These are phyloP conservation scores for Cercospora sp. DNA, from an alignment of 2,329 filamentous ascomycete species.

Conservation along the genomic window DNA sequence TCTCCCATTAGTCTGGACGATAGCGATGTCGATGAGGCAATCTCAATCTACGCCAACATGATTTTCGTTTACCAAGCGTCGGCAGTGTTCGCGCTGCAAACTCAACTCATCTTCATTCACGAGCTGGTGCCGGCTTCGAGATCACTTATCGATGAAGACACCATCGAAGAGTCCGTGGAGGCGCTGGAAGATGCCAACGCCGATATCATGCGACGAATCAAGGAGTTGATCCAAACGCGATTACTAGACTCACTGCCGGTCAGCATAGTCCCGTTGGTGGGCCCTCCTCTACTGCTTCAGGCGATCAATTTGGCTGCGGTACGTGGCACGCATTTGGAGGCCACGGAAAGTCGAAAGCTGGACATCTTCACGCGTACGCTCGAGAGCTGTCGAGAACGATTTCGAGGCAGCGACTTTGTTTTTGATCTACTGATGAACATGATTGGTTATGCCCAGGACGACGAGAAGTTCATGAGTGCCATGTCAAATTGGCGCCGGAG, in stretches of 20 bases:
- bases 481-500: conserved; percentile 22
- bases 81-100: conserved; percentile 24
- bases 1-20: conserved; percentile 26
- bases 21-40: conserved; percentile 19
- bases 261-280: conserved; percentile 20
- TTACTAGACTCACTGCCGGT: conserved; percentile 24
- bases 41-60: conserved; percentile 27
- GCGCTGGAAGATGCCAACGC: conserved; percentile 23
- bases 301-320: conserved; percentile 26
- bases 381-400: conserved; percentile 21
- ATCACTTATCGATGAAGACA: conserved; percentile 15
- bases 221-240: conserved; percentile 27
- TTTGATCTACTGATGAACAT: conserved; percentile 24
- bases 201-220: conserved; percentile 22
- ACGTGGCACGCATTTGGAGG: conserved; percentile 22
- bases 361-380: conserved; percentile 26
- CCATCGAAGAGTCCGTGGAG: conserved; percentile 23
- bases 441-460: conserved; percentile 26
- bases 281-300: conserved; percentile 21
- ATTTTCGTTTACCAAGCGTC: conserved; percentile 26
- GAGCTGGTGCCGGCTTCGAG: conserved; percentile 20
- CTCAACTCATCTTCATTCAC: conserved; percentile 24
- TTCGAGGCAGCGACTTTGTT: conserved; percentile 24
- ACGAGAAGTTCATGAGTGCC: conserved; percentile 24
- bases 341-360: conserved; percentile 19